Evolutionary conservation across 2,329 filamentous ascomycete species (phyloP), one percentile per base, ranked within the genome.

Genomic region (Ophiosphaerella korrae): DNA sequence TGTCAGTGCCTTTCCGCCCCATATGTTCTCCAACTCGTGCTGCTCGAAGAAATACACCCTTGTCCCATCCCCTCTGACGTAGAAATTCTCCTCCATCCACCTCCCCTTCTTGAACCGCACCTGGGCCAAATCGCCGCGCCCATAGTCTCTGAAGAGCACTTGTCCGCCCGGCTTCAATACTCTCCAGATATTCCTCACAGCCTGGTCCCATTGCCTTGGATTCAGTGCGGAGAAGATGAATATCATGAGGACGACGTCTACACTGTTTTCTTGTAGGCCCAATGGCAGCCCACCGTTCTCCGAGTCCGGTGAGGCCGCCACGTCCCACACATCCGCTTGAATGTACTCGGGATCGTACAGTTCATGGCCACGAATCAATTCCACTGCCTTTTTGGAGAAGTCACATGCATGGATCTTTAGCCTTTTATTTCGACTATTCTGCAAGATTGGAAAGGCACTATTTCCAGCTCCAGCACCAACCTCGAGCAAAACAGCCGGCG

Each of bases 21-120:
- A 97, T 52, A 97, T 93, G 37, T 82, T 74, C 45, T 83, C 81
- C 46, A 99, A 78, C 76, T 99, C 88, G 31, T 92, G 87, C 72
- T 86, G 82, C 50, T 97, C 93, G 68, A 99, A 99, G 75, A 99
- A 99, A 75, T 97, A 99, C 0, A 99, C 94, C 6, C 94, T 84
- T 3, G 94, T 99, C 1, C 94, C 94, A 73, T 99, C 94, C 1
- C 94, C 94, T 31, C 94, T 82, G 38, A 97, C 89, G 72, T 99
- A 99, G 67, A 99, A 99, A 70, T 97, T 99, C 75, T 97, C 94
- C 48, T 92, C 90, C 69, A 99, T 82, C 68, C 93, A 97, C 35
- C 94, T 83, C 11, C 91, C 91, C 77, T 96, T 97, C 77, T 94
- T 96, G 79, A 99, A 97, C 52, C 94, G 84, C 54, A 99, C 94